Evolutionary conservation across 2,329 filamentous ascomycete genomes (phyloP).

Genomic region (Botrytis cinerea): DNA sequence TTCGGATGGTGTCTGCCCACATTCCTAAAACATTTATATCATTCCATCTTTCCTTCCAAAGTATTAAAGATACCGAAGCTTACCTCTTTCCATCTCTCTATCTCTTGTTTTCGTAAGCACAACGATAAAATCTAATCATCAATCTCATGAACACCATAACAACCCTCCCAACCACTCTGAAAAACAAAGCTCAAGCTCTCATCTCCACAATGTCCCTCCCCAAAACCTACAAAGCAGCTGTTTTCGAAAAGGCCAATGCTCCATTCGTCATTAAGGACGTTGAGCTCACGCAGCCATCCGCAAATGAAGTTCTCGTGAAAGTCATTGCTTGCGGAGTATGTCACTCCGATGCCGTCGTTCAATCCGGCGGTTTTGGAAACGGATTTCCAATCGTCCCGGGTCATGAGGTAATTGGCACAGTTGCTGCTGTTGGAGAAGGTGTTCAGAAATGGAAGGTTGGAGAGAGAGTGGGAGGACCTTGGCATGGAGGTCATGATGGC

Average conservation of each 20-base stretch:
- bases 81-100: no score
- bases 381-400: slow-evolving; percentile 64
- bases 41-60: neutral
- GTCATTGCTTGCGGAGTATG: slow-evolving; percentile 73
- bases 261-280: slow-evolving; percentile 61
- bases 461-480: slow-evolving; percentile 66
- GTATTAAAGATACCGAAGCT: neutral
- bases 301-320: slow-evolving; percentile 67
- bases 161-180: neutral
- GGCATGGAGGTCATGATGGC: slow-evolving; percentile 65
- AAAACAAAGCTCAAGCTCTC: slow-evolving; percentile 1
- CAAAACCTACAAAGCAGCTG: slow-evolving; percentile 66
- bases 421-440: slow-evolving; percentile 59
- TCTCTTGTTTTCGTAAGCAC: neutral
- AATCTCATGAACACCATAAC: neutral
- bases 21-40: neutral
- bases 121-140: neutral
- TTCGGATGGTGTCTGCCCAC: neutral
- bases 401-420: slow-evolving; percentile 70
- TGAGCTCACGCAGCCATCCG: slow-evolving; percentile 56
- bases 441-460: slow-evolving; percentile 62
- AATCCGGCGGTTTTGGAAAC: slow-evolving; percentile 54
- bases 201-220: slow-evolving; percentile 49
- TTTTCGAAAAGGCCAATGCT: slow-evolving; percentile 55
- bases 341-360: slow-evolving; percentile 56